These are phyloP conservation scores for Lachnellula occidentalis DNA, from an alignment of 2,329 filamentous ascomycete species.

Conservation along the genomic window DNA sequence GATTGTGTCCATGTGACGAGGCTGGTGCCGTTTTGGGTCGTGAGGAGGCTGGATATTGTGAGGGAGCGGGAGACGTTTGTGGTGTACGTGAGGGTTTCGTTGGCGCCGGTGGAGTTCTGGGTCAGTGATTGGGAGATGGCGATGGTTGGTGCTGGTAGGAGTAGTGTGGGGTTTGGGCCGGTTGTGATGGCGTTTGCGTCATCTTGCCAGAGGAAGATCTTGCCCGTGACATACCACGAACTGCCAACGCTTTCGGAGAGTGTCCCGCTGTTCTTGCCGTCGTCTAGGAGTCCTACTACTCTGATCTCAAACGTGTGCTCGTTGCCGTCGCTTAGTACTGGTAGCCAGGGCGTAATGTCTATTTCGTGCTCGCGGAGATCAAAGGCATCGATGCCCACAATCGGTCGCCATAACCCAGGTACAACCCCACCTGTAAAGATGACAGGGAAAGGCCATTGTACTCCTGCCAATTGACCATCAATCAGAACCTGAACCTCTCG, in stretches of 20 bases:
- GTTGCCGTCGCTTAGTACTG: conserved; percentile 59
- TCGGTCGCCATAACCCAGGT: conserved; percentile 69
- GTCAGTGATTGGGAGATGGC: conserved; percentile 44
- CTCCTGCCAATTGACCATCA: conserved; percentile 66
- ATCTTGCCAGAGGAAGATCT: conserved; percentile 74
- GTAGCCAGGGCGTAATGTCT: conserved; percentile 73
- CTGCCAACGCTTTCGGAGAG: conserved; percentile 53
- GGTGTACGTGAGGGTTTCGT: conserved; percentile 54
- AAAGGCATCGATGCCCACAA: conserved; percentile 74
- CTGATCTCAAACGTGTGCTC: conserved; percentile 63
- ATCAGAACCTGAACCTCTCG: conserved; percentile 74
- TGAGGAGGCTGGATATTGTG: conserved; percentile 46
- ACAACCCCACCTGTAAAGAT: conserved; percentile 79
- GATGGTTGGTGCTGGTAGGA: conserved; percentile 39
- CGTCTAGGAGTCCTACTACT: conserved; percentile 59
- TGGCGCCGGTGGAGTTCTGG: conserved; percentile 45
- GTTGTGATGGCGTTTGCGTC: conserved; percentile 45
- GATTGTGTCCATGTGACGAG: conserved; percentile 52
- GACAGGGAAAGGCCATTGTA: conserved; percentile 76
- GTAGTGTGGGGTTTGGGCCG: conserved; percentile 35
- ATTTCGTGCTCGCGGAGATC: conserved; percentile 76
- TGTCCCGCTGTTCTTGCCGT: conserved; percentile 39
- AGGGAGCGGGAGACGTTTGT: conserved; percentile 52
- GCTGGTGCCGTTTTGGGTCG: conserved; percentile 40
- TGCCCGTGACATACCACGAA: conserved; percentile 73